Base-by-base conservation (phyloP, 352 stramenopile genomes). In the Phytophthora brassicae region DNA sequence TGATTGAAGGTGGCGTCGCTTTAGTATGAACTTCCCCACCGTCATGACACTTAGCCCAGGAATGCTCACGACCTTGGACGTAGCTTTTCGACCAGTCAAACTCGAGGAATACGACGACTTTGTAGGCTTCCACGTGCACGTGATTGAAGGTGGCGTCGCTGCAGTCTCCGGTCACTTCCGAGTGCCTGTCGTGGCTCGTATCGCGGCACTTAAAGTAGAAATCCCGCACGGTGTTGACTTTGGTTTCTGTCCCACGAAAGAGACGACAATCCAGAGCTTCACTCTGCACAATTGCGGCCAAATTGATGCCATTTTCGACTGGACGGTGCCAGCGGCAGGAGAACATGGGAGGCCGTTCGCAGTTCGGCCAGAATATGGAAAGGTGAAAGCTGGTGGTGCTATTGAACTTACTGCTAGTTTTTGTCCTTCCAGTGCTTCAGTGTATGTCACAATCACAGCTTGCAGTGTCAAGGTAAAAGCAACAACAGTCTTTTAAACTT, bases 21-120 rank as follows among this genome's bases (percentile, higher is more conserved):
- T 84, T 75, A 0, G 76, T 81, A 95, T 98, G 85, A 84, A 92
- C 47, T 98, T 97, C 70, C 93, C 94, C 17, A 87, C 90, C 20
- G 62, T 94, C 17, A 89, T 93, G 28, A 94, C 79, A 19, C 82
- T 98, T 19, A 96, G 81, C 46, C 90, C 90, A 3, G 92, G 91
- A 39, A 97, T 95, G 75, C 70, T 79, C 35, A 85, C 84, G 26
- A 74, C 81, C 29, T 69, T 98, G 8, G 86, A 97, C 56, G 86
- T 98, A 26, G 81, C 88, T 3, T 98, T 98, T 61, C 83, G 93
- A 0, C 93, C 93, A 6, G 74, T 97, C 9, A 84, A 90, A 42
- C 68, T 87, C 53, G 90, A 97, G 46, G 86, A 91, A 50, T 97
- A 98, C 72, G 88, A 97, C 60, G 92, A 98, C 62, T 94, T 82